Percentiles rank a stretch among this genome's conserved stretches.
phyloP scores from a whole-genome alignment of 169 alveolate species.

The Plasmodium cynomolgi region DNA sequence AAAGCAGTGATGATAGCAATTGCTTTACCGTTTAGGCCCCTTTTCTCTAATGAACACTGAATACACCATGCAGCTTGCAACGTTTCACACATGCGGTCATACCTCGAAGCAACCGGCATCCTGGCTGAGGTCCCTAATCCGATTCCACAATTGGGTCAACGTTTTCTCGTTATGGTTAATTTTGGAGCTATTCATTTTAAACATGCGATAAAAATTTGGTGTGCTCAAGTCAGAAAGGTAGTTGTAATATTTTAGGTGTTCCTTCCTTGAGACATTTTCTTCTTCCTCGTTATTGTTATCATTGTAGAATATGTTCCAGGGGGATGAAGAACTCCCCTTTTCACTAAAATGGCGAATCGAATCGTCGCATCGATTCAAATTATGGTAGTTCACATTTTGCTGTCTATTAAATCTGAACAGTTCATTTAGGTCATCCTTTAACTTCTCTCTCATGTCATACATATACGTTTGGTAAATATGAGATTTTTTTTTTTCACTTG shows the following conservation, averaged over 20 bases:
- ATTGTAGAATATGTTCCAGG: neutral
- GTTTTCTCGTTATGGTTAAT: constrained; percentile 36
- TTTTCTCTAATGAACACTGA: neutral
- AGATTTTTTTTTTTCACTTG: constrained; percentile 17
- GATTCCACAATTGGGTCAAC: constrained; percentile 20
- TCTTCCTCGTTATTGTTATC: neutral
- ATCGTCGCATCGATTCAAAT: neutral
- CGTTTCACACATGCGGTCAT: constrained; percentile 16
- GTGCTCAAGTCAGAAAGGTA: neutral
- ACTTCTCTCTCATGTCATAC: constrained; percentile 12
- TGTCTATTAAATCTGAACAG: constrained; percentile 3
- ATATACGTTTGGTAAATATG: constrained; percentile 12
- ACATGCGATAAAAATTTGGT: constrained; percentile 8
- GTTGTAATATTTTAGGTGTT: constrained; percentile 3
- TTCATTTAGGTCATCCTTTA: constrained; percentile 28
- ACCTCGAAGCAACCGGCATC: constrained; percentile 19
- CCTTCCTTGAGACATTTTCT: neutral
- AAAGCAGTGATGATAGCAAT: neutral
- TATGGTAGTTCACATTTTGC: neutral
- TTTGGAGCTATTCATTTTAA: constrained; percentile 14
- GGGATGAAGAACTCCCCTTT: neutral
- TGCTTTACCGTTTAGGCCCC: neutral
- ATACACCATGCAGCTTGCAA: neutral
- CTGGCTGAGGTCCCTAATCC: constrained; percentile 8
- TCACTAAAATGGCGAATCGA: neutral